These are phyloP conservation scores for Medicago lupulina DNA, from an alignment of 306 rosid genomes.

Conservation along the genomic window DNA sequence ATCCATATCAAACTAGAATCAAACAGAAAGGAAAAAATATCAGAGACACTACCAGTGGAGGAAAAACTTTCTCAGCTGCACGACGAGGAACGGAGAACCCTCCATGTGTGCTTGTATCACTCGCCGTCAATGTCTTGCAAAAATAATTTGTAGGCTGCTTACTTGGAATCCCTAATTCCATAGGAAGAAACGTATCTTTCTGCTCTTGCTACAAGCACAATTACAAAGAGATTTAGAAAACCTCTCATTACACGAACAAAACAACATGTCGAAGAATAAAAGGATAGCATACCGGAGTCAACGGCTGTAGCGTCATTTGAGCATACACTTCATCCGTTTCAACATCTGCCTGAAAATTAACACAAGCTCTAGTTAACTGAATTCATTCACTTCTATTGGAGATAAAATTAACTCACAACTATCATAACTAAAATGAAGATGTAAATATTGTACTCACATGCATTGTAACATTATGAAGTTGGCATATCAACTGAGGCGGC, in stretches of 20 bases:
- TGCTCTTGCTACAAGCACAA: slow-evolving; percentile 70
- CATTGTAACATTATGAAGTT: slow-evolving; percentile 86
- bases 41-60: slow-evolving; percentile 65
- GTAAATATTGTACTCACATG: slow-evolving; percentile 60
- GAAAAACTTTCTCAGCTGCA: slow-evolving; percentile 92
- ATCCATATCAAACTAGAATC: slow-evolving; percentile 38
- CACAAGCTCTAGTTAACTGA: slow-evolving; percentile 32
- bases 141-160: slow-evolving; percentile 88
- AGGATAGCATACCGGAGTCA: slow-evolving; percentile 69
- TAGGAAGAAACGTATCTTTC: slow-evolving; percentile 81
- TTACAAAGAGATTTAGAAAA: slow-evolving; percentile 3
- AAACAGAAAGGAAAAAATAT: slow-evolving; percentile 33
- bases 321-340: slow-evolving; percentile 94
- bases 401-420: background rate
- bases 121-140: slow-evolving; percentile 90
- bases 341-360: slow-evolving; percentile 82
- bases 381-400: background rate
- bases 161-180: slow-evolving; percentile 85
- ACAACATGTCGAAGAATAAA: background rate
- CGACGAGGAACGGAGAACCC: slow-evolving; percentile 97
- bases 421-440: slow-evolving; percentile 19
- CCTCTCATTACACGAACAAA: background rate
- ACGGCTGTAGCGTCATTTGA: slow-evolving; percentile 86
- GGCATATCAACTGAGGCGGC: slow-evolving; percentile 85
- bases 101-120: slow-evolving; percentile 93